phyloP scores from a whole-genome alignment of 2,329 filamentous ascomycete genomes.

The Thelonectria blattea region DNA sequence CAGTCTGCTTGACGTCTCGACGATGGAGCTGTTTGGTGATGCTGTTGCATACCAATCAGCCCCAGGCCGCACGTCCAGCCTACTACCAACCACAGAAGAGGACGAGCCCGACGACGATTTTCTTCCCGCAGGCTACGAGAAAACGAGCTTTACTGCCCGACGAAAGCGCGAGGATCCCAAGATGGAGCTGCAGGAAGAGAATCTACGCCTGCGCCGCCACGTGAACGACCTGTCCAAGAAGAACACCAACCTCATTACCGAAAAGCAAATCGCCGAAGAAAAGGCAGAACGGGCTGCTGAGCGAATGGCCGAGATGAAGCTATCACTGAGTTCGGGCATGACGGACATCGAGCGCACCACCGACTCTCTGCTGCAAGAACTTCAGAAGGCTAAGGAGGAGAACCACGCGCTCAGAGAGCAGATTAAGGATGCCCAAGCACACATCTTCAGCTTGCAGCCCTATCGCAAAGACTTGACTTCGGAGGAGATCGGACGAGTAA shows the following conservation, averaged over 20 bases:
- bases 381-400: slow-evolving; percentile 37
- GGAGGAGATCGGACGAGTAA: slow-evolving; percentile 45
- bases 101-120: slow-evolving; percentile 29
- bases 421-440: slow-evolving; percentile 45
- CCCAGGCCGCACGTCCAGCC: slow-evolving; percentile 6
- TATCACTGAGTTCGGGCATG: slow-evolving; percentile 31
- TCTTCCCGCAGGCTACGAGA: slow-evolving; percentile 25
- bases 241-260: slow-evolving; percentile 25
- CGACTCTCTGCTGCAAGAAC: slow-evolving; percentile 28
- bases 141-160: slow-evolving; percentile 11
- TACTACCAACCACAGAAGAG: slow-evolving; percentile 23
- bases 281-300: slow-evolving; percentile 37
- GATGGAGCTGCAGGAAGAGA: slow-evolving; percentile 24
- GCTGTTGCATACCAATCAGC: slow-evolving; percentile 19
- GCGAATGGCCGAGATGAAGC: slow-evolving; percentile 34
- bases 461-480: slow-evolving; percentile 47
- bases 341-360: slow-evolving; percentile 34
- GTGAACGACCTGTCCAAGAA: slow-evolving; percentile 32
- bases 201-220: slow-evolving; percentile 25
- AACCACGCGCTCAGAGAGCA: slow-evolving; percentile 39
- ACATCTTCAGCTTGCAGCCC: slow-evolving; percentile 50
- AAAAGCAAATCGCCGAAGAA: slow-evolving; percentile 42
- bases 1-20: slow-evolving; percentile 15
- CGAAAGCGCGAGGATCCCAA: slow-evolving; percentile 17
- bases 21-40: slow-evolving; percentile 24